A percentile compares a stretch with the other conserved stretches of the same genome.
These are phyloP conservation scores for Dipodascus albidus DNA, from an alignment of 805 yeast genomes.

Conservation along the genomic window DNA sequence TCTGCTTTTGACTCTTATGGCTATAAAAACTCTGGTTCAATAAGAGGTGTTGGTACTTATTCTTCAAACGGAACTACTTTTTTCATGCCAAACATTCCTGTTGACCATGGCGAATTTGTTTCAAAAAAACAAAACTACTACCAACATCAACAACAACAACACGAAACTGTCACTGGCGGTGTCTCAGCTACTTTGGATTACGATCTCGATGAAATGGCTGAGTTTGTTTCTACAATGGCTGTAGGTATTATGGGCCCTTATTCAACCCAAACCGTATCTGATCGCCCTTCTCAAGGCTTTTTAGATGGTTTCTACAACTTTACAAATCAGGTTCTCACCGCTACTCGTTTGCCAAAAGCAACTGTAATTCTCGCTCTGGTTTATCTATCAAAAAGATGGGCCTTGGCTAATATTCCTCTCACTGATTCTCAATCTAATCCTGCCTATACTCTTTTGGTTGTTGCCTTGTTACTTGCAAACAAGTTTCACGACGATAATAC, in stretches of 20 bases:
- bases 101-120: constrained; percentile 8
- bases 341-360: constrained; percentile 79
- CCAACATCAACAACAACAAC: neutral
- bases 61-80: constrained; percentile 13
- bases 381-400: constrained; percentile 56
- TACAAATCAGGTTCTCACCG: constrained; percentile 58
- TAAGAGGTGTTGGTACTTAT: constrained; percentile 5
- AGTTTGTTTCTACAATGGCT: constrained; percentile 65
- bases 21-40: neutral
- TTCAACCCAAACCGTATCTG: constrained; percentile 14
- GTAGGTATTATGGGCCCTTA: constrained; percentile 35
- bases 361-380: constrained; percentile 73
- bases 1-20: constrained; percentile 1
- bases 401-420: constrained; percentile 26
- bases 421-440: constrained; percentile 21
- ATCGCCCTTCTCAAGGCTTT: constrained; percentile 25
- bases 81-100: constrained; percentile 11
- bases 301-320: constrained; percentile 41
- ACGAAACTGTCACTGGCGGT: constrained; percentile 43
- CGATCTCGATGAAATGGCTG: constrained; percentile 66
- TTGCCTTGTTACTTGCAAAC: constrained; percentile 74
- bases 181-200: constrained; percentile 71
- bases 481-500: constrained; percentile 95
- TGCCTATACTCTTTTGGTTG: constrained; percentile 43
- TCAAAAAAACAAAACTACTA: neutral